Base-by-base conservation (phyloP, 148 eudicot genomes). In the Hydrangea macrophylla region DNA sequence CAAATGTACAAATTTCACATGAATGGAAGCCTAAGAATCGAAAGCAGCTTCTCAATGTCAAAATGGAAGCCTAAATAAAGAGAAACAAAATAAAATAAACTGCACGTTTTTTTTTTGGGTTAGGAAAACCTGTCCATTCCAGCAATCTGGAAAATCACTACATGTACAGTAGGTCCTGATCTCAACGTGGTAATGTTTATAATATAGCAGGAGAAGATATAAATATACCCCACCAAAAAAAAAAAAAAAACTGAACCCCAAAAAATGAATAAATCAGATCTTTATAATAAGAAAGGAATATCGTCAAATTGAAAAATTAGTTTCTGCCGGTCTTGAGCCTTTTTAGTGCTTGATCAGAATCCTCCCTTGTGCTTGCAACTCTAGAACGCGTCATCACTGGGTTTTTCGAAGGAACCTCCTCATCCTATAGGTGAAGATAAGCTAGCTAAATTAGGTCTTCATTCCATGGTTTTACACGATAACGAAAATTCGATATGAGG, bases 111-210 rank as follows among this genome's bases (percentile, higher is more conserved):
- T 27, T 25, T 62, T n/a, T n/a, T n/a, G n/a, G n/a, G 75, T 28
- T 28, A 28, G 60, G 65, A 69, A 63, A 56, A 71, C 53, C 67
- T 69, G 71, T 57, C 61, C 78, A 65, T 55, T 75, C 73, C 63
- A 68, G 44, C 60, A 80, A 58, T 30, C 30, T 23, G 28, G 33
- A 42, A 70, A 13, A 39, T 18, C 13, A 27, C 58, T 68, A 71
- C 79, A 85, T 85, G 84, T 90, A 83, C 92, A 90, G 6, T 77
- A 68, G 81, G 77, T 73, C 81, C 68, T 67, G 74, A 73, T 70
- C 71, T 80, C 73, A 59, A 40, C 75, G 45, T 50, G 69, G 56
- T 63, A 53, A 59, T 35, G 62, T 59, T 62, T 61, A 69, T 68
- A 45, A 31, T 61, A 69, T 68, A 45, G 31, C 48, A 26, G 39